Conservation (phyloP, 1,139 yeast genomes). For the Casaregolazyma suthepensis region DNA sequence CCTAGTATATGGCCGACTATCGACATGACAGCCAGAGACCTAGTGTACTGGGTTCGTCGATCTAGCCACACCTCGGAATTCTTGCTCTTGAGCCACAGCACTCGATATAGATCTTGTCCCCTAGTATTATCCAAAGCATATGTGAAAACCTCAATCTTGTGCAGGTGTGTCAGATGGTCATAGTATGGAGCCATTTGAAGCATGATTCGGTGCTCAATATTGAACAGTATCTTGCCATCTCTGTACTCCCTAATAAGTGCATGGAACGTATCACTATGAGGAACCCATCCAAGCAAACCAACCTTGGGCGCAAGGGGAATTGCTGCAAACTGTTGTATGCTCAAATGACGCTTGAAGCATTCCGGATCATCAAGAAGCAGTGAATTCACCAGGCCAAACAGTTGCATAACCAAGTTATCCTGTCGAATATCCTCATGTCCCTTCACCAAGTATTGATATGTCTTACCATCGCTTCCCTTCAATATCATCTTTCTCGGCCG, state of each 20-base stretch:
- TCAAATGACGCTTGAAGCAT: slow-evolving; percentile 92
- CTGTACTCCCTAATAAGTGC: slow-evolving; percentile 87
- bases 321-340: slow-evolving; percentile 86
- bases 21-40: slow-evolving; percentile 96
- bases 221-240: slow-evolving; percentile 81
- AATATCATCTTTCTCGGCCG: slow-evolving; percentile 81
- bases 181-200: slow-evolving; percentile 98
- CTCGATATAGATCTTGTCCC: slow-evolving; percentile 94
- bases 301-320: slow-evolving; percentile 95
- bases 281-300: slow-evolving; percentile 97
- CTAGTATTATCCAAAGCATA: slow-evolving; percentile 93
- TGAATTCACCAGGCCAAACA: slow-evolving; percentile 92
- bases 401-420: slow-evolving; percentile 95
- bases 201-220: slow-evolving; percentile 94
- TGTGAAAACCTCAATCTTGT: slow-evolving; percentile 94
- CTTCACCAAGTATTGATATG: slow-evolving; percentile 72
- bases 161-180: slow-evolving; percentile 78
- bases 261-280: slow-evolving; percentile 95
- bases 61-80: slow-evolving; percentile 98
- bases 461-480: slow-evolving; percentile 87
- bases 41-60: slow-evolving; percentile 89
- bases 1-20: slow-evolving; percentile 98
- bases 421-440: slow-evolving; percentile 99
- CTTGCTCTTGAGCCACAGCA: slow-evolving; percentile 90
- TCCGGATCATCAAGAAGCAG: slow-evolving; percentile 85